Percentiles rank a stretch among this genome's conserved stretches.
These are phyloP conservation scores for Fomitiporia mediterranea DNA, from an alignment of 1,284 basidiomycete species.

Conservation along the genomic window DNA sequence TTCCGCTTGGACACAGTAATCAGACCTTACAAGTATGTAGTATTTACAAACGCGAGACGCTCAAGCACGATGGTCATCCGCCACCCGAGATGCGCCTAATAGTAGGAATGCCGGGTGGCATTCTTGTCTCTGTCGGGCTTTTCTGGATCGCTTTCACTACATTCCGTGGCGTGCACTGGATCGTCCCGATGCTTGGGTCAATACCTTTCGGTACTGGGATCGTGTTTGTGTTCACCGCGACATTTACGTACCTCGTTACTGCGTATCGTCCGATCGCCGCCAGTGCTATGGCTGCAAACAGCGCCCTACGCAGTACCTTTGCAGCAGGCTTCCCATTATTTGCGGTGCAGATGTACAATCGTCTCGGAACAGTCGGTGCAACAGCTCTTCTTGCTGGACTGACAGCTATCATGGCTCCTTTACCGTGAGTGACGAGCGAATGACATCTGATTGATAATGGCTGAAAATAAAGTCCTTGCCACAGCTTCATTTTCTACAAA, in stretches of 20 bases:
- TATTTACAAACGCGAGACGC: slow-evolving; percentile 29
- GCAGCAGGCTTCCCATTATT: slow-evolving; percentile 75
- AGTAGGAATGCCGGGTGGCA: slow-evolving; percentile 63
- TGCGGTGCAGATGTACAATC: slow-evolving; percentile 51
- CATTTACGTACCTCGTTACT: slow-evolving; percentile 68
- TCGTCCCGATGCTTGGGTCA: slow-evolving; percentile 60
- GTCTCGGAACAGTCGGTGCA: slow-evolving; percentile 68
- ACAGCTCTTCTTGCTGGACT: slow-evolving; percentile 73
- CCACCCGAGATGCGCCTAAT: slow-evolving; percentile 69
- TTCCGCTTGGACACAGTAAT: background rate
- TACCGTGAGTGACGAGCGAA: slow-evolving; percentile 49
- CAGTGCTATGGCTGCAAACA: slow-evolving; percentile 72
- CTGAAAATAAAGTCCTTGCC: background rate
- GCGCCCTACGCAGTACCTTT: slow-evolving; percentile 59
- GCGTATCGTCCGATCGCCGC: slow-evolving; percentile 78
- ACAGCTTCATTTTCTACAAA: slow-evolving; percentile 38
- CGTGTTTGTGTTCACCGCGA: slow-evolving; percentile 59
- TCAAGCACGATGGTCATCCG: slow-evolving; percentile 41
- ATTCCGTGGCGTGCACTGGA: slow-evolving; percentile 66
- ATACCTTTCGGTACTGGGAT: slow-evolving; percentile 57
- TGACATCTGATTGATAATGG: background rate
- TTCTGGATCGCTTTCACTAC: slow-evolving; percentile 75
- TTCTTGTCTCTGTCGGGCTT: slow-evolving; percentile 63
- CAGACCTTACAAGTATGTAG: slow-evolving; percentile 21
- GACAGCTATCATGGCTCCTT: slow-evolving; percentile 60